These are phyloP conservation scores for Ordospora pajunii DNA, from an alignment of 371 early-diverging fungal species.

Conservation along the genomic window DNA sequence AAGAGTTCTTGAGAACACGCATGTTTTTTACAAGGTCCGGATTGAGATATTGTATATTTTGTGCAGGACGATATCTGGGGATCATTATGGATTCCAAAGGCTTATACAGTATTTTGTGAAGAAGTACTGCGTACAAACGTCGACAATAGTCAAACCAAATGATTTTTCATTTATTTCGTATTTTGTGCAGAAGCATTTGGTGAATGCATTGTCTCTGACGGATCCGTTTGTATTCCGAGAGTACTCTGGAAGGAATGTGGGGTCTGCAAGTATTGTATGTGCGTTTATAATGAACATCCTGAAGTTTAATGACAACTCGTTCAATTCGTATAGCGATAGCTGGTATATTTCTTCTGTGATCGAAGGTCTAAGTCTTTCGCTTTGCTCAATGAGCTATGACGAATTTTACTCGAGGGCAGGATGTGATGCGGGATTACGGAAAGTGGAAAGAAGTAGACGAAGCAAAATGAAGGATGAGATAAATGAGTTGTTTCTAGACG, in stretches of 20 bases:
- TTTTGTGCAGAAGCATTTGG: conserved; percentile 59
- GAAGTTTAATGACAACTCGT: conserved; percentile 61
- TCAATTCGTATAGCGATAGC: conserved; percentile 56
- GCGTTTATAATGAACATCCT: conserved; percentile 60
- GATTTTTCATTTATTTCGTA: conserved; percentile 58
- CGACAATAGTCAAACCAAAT: conserved; percentile 59
- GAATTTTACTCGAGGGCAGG: background rate
- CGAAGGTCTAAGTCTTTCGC: conserved; percentile 29
- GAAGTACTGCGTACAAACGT: conserved; percentile 58
- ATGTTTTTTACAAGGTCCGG: conserved; percentile 67
- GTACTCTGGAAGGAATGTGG: conserved; percentile 33
- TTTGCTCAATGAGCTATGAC: background rate
- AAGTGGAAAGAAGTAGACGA: background rate
- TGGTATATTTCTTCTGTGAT: conserved; percentile 55
- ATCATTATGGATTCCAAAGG: conserved; percentile 61
- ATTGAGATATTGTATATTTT: conserved; percentile 20
- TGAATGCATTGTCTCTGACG: conserved; percentile 44
- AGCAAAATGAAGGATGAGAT: background rate
- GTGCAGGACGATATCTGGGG: conserved; percentile 73
- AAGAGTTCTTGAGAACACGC: conserved; percentile 66
- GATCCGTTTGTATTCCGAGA: conserved; percentile 28
- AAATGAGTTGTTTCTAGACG: background rate
- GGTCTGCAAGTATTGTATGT: conserved; percentile 41
- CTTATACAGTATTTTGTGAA: conserved; percentile 61
- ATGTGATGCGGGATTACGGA: no score